Conservation (phyloP, 768 basidiomycete genomes). For the Chalciporus sphaerocephalus region DNA sequence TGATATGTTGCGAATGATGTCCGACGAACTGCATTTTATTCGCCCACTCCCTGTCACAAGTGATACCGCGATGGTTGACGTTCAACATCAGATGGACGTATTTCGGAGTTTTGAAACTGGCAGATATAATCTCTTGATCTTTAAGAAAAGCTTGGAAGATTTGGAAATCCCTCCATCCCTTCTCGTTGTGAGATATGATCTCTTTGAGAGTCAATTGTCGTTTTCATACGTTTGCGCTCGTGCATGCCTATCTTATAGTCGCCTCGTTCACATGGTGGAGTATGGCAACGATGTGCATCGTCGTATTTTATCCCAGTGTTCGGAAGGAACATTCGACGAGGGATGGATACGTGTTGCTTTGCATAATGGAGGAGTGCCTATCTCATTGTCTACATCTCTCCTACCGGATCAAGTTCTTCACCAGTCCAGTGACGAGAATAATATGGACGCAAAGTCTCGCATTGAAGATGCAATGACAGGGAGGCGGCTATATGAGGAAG, state of each 20-base stretch:
- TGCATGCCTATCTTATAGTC: conserved; percentile 44
- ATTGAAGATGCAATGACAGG: conserved; percentile 63
- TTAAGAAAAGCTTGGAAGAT: conserved; percentile 57
- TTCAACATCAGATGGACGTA: conserved; percentile 41
- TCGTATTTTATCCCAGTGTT: conserved; percentile 44
- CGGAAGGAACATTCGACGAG: conserved; percentile 38
- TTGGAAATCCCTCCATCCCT: conserved; percentile 53
- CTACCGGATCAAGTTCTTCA: conserved; percentile 39
- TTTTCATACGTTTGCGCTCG: conserved; percentile 51
- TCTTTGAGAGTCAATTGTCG: conserved; percentile 57
- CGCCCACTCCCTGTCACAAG: conserved; percentile 50
- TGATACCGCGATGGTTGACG: conserved; percentile 31
- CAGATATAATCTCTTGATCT: conserved; percentile 58
- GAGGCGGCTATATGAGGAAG: conserved; percentile 51
- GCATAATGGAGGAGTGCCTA: conserved; percentile 30
- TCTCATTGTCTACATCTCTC: conserved; percentile 43
- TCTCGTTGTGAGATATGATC: conserved; percentile 48
- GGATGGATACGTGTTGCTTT: conserved; percentile 49
- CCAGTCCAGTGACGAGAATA: conserved; percentile 42
- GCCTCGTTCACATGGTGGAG: conserved; percentile 62
- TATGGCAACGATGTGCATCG: conserved; percentile 53
- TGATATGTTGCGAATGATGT: conserved; percentile 53
- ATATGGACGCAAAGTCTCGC: conserved; percentile 28
- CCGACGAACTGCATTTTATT: conserved; percentile 49
- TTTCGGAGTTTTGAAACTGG: conserved; percentile 50